A percentile compares a stretch with the other conserved stretches of the same genome.
These are phyloP conservation scores for Fraxinus baroniana DNA, from an alignment of 305 asterid genomes.

Conservation along the genomic window DNA sequence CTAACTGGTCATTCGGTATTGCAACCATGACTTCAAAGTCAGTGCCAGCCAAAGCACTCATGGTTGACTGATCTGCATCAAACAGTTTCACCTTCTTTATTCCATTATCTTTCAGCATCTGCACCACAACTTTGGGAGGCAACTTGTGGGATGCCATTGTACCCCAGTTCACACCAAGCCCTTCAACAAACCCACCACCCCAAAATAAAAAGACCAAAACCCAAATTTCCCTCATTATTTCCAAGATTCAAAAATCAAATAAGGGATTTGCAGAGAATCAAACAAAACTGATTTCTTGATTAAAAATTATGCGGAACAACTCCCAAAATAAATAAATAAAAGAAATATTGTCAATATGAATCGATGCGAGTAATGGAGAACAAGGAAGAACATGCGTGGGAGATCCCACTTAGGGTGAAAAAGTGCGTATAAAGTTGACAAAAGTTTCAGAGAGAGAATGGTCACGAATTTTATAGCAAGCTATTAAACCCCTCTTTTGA, in stretches of 20 bases:
- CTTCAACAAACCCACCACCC: slow-evolving; percentile 34
- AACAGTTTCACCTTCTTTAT: slow-evolving; percentile 78
- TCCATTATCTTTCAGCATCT: slow-evolving; percentile 74
- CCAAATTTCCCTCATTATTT: slow-evolving; percentile 30
- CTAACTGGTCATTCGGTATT: slow-evolving; percentile 82
- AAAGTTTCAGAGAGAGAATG: background rate
- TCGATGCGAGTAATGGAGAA: background rate
- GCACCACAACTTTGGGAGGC: slow-evolving; percentile 77
- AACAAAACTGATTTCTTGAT: background rate
- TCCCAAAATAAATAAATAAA: background rate
- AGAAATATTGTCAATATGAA: background rate
- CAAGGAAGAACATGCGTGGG: background rate
- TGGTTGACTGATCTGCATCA: slow-evolving; percentile 67
- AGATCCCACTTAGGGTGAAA: background rate
- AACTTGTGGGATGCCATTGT: slow-evolving; percentile 79
- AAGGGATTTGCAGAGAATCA: background rate
- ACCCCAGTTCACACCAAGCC: slow-evolving; percentile 96
- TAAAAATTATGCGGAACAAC: background rate
- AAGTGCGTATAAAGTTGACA: background rate
- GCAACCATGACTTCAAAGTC: slow-evolving; percentile 87
- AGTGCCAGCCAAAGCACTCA: slow-evolving; percentile 75
- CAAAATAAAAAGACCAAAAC: slow-evolving; percentile 15
- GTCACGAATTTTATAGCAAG: background rate
- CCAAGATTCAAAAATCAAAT: slow-evolving; percentile 13
- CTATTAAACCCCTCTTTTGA: background rate